Evolutionary conservation across 768 basidiomycete genomes (phyloP).

Genomic region (Tulasnella sp.): DNA sequence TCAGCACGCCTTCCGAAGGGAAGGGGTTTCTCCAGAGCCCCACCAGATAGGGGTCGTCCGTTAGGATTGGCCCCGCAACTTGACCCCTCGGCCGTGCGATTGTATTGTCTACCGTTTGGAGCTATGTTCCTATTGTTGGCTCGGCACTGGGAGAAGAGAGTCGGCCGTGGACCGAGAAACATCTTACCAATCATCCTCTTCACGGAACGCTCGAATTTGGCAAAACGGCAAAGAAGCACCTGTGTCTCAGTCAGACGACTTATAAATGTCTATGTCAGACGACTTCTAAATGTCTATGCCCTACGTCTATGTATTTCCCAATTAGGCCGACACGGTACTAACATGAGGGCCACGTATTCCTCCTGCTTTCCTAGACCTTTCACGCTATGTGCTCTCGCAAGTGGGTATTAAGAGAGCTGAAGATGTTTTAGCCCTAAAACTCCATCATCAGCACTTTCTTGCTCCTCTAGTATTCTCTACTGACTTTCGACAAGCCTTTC

Average conservation of each 20-base stretch:
- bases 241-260: background rate
- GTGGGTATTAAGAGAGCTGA: too few relatives aligned
- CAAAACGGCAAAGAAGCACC: background rate
- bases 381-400: too few relatives aligned
- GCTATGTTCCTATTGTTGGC: background rate
- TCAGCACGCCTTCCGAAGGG: too few relatives aligned
- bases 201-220: background rate
- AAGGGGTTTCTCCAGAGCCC: too few relatives aligned
- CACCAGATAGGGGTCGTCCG: too few relatives aligned
- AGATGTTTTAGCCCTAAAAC: background rate
- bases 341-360: too few relatives aligned
- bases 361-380: too few relatives aligned
- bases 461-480: background rate
- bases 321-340: too few relatives aligned
- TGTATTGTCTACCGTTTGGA: background rate
- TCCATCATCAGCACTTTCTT: background rate
- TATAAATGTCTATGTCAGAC: background rate
- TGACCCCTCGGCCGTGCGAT: background rate
- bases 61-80: too few relatives aligned
- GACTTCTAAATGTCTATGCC: background rate
- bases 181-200: background rate
- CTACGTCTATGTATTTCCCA: too few relatives aligned
- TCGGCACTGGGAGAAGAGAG: background rate
- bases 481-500: background rate
- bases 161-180: too few relatives aligned